These are phyloP conservation scores for Rhizophagus prolifer DNA, from an alignment of 192 early-diverging fungal genomes.

Conservation along the genomic window DNA sequence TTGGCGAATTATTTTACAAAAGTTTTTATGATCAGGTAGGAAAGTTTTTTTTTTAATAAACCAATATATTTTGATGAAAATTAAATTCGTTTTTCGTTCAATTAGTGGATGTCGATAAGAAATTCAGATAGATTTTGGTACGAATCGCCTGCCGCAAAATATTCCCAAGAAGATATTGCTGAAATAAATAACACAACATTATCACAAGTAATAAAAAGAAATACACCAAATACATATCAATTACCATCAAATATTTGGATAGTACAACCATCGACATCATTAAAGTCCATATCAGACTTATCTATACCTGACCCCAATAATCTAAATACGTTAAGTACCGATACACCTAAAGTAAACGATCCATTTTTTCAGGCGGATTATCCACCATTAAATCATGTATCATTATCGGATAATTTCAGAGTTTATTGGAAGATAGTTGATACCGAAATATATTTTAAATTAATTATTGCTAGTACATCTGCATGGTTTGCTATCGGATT, in stretches of 20 bases:
- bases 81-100: not conserved
- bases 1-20: not conserved
- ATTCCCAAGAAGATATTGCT: conserved; percentile 37
- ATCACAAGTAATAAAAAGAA: conserved; percentile 1
- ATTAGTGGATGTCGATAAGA: conserved; percentile 40
- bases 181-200: conserved; percentile 32
- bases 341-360: too few species aligned
- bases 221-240: not conserved
- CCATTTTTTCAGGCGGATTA: not conserved
- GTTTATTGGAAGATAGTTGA: not conserved
- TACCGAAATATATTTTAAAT: not conserved
- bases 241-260: conserved; percentile 7
- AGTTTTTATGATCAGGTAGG: not conserved
- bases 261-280: not conserved
- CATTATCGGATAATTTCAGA: not conserved
- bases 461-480: not conserved
- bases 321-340: too few species aligned
- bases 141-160: conserved; percentile 30
- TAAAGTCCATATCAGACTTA: not conserved
- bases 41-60: too few species aligned
- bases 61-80: not conserved
- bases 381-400: not conserved
- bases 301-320: too few species aligned
- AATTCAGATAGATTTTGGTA: conserved; percentile 60
- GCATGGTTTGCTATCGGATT: conserved; percentile 19